phyloP scores from a whole-genome alignment of 495 filamentous ascomycete genomes.

The Tuber umbilicatum region DNA sequence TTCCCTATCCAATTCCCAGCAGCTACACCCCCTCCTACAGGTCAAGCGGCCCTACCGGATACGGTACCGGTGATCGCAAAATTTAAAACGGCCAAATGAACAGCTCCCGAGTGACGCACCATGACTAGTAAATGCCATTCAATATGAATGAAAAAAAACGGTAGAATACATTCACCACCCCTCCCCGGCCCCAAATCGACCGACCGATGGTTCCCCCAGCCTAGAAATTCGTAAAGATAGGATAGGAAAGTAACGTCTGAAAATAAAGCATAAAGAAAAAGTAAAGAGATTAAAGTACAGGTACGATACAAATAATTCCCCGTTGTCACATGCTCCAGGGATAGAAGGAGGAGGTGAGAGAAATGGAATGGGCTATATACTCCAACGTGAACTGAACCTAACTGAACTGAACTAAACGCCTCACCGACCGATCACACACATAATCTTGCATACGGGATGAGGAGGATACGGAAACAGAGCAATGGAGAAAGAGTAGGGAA shows the following conservation, averaged over 20 bases:
- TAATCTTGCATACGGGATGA: not conserved
- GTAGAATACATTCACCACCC: not conserved
- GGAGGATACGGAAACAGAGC: not conserved
- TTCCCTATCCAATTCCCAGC: not conserved
- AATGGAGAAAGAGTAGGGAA: not conserved
- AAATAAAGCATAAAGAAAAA: not conserved
- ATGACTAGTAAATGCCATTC: not conserved
- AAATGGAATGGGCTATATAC: not conserved
- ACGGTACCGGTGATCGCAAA: too few relatives aligned
- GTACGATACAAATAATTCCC: not conserved
- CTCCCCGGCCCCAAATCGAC: not conserved
- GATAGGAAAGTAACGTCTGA: not conserved
- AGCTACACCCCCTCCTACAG: not conserved
- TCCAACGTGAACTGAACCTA: not conserved
- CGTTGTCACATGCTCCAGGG: not conserved
- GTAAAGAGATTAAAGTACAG: not conserved
- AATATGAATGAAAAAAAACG: not conserved
- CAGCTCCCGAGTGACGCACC: not conserved
- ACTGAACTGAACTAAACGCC: not conserved
- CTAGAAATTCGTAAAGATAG: not conserved
- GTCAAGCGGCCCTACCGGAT: not conserved
- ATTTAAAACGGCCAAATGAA: not conserved
- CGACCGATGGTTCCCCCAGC: not conserved
- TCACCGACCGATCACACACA: not conserved
- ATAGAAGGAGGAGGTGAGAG: not conserved